Percentiles rank a stretch among this genome's conserved stretches.
Evolutionary conservation across 306 rosid species (phyloP).

Genomic region (Begonia peltatifolia): DNA sequence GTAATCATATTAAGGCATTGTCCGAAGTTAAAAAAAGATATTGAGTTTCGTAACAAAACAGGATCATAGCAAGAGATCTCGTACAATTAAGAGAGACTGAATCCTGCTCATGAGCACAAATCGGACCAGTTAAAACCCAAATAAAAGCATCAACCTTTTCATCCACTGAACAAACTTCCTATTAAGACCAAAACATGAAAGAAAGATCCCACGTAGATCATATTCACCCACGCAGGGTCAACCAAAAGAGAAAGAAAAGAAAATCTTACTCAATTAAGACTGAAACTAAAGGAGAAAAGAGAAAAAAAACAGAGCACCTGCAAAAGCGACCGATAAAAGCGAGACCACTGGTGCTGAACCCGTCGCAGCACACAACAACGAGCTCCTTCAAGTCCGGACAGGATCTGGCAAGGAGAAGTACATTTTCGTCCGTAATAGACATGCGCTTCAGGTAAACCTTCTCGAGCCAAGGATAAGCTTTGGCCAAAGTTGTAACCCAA

Average conservation of each 20-base stretch:
- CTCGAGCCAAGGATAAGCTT: slow-evolving; percentile 76
- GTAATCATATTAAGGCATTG: too few species aligned
- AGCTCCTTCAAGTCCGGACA: slow-evolving; percentile 54
- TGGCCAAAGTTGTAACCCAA: slow-evolving; percentile 41
- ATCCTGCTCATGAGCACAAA: too few species aligned
- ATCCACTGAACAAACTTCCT: too few species aligned
- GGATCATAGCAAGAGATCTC: too few species aligned
- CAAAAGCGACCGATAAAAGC: slow-evolving; percentile 47
- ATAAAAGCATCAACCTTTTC: too few species aligned
- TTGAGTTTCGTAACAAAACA: too few species aligned
- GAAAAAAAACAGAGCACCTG: slow-evolving; percentile 25
- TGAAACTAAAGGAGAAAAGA: neutral
- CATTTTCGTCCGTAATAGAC: slow-evolving; percentile 52
- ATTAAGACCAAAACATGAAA: too few species aligned
- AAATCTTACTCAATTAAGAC: neutral
- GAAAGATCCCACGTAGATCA: too few species aligned
- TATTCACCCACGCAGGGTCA: neutral
- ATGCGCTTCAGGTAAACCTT: slow-evolving; percentile 73
- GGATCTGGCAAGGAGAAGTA: slow-evolving; percentile 32
- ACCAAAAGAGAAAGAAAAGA: neutral
- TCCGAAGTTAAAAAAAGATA: too few species aligned
- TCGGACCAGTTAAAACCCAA: too few species aligned
- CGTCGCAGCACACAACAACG: slow-evolving; percentile 65
- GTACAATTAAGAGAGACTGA: too few species aligned
- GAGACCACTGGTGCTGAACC: slow-evolving; percentile 60